Evolutionary conservation across 257 asterid genomes (phyloP).

Genomic region (Eustoma russellianum): DNA sequence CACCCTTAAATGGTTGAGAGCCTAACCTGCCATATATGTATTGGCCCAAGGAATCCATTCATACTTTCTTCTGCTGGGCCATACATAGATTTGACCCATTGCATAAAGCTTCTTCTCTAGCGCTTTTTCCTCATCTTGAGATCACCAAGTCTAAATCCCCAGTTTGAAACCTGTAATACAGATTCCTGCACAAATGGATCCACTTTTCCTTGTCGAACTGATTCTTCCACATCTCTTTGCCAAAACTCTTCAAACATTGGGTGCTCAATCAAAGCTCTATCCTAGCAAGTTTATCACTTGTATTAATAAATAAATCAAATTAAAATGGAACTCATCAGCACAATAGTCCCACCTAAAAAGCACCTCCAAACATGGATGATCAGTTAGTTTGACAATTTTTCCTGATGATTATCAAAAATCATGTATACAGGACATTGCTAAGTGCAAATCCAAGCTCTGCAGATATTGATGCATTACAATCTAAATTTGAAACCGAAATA

Average conservation of each 20-base stretch:
- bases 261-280: slow-evolving; percentile 54
- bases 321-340: slow-evolving; percentile 2
- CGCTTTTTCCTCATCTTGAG: slow-evolving; percentile 49
- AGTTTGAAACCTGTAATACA: slow-evolving; percentile 64
- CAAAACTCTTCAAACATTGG: slow-evolving; percentile 51
- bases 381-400: background rate
- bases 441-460: background rate
- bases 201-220: slow-evolving; percentile 61
- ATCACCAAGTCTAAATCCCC: slow-evolving; percentile 84
- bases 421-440: background rate
- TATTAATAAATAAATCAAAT: slow-evolving; percentile 16
- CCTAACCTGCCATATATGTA: slow-evolving; percentile 97
- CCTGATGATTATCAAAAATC: background rate
- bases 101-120: slow-evolving; percentile 43
- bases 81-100: slow-evolving; percentile 62
- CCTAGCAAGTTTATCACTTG: slow-evolving; percentile 36
- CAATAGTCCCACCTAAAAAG: slow-evolving; percentile 4
- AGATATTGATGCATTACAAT: background rate
- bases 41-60: slow-evolving; percentile 75
- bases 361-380: background rate
- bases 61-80: slow-evolving; percentile 41
- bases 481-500: background rate
- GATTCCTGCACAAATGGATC: slow-evolving; percentile 88
- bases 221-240: slow-evolving; percentile 89
- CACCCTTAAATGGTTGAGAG: too few species aligned